Evolutionary conservation across 192 early-diverging fungal species (phyloP).

Genomic region (Helicostylum pulchrum): DNA sequence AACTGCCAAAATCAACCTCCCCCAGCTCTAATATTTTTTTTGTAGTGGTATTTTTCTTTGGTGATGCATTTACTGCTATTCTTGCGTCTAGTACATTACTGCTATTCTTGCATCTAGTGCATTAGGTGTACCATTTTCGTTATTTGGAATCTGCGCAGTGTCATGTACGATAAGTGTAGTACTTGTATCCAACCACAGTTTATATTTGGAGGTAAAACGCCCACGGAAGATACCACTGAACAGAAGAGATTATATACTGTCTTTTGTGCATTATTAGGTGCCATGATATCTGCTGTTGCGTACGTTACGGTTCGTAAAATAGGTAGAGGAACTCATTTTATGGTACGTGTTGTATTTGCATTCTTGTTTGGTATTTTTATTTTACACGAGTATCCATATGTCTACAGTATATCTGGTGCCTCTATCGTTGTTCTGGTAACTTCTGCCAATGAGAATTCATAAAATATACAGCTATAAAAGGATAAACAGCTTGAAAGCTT

Average conservation of each 20-base stretch:
- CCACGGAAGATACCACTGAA: background rate
- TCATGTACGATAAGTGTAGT: slow-evolving; percentile 54
- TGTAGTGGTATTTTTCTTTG: slow-evolving; percentile 68
- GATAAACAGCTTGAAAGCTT: background rate
- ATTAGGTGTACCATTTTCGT: slow-evolving; percentile 62
- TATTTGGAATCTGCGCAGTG: slow-evolving; percentile 46
- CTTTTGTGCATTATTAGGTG: slow-evolving; percentile 52
- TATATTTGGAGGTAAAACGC: slow-evolving; percentile 26
- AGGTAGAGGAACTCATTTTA: slow-evolving; percentile 65
- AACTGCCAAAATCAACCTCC: background rate
- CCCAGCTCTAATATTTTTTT: background rate
- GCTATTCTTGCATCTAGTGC: slow-evolving; percentile 53
- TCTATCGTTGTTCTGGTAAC: slow-evolving; percentile 61
- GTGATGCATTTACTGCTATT: slow-evolving; percentile 74
- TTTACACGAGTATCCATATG: slow-evolving; percentile 62
- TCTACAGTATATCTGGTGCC: slow-evolving; percentile 56
- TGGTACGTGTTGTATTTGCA: slow-evolving; percentile 78
- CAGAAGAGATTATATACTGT: slow-evolving; percentile 36
- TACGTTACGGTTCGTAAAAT: slow-evolving; percentile 73
- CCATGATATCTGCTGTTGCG: slow-evolving; percentile 58
- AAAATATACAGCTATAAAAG: slow-evolving; percentile 44
- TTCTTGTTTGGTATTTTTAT: slow-evolving; percentile 69
- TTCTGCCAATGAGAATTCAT: slow-evolving; percentile 54
- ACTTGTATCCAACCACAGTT: slow-evolving; percentile 56
- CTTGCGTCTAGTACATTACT: background rate